phyloP scores from a whole-genome alignment of 495 filamentous ascomycete genomes.

The Thermothielavioides terrestris region DNA sequence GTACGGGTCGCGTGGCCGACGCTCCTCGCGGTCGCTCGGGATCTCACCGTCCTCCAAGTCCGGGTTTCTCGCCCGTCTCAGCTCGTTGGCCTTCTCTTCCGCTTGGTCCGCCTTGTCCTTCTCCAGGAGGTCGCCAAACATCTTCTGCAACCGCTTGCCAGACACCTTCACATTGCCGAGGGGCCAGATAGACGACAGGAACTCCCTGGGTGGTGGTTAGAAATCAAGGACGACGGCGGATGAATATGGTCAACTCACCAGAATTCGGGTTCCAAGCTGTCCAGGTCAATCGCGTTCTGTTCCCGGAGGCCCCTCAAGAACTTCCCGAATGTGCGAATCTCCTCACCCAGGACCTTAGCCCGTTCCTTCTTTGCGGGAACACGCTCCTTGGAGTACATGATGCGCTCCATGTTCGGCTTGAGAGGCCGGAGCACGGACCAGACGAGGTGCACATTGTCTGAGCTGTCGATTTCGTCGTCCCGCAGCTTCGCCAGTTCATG shows the following conservation, averaged over 20 bases:
- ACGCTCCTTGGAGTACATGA: constrained; percentile 35
- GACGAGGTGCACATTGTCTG: constrained; percentile 31
- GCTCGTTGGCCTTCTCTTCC: constrained; percentile 14
- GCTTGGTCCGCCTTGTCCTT: constrained; percentile 21
- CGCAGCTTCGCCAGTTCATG: constrained; percentile 24
- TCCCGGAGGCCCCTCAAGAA: constrained; percentile 33
- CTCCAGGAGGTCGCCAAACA: constrained; percentile 37
- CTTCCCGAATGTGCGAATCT: constrained; percentile 39
- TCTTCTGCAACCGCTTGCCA: constrained; percentile 35
- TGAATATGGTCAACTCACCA: constrained; percentile 29
- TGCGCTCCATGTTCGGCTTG: constrained; percentile 34
- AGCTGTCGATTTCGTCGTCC: constrained; percentile 26
- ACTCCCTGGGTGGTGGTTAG: constrained; percentile 26
- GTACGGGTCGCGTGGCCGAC: constrained; percentile 28
- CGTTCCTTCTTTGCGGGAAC: constrained; percentile 37
- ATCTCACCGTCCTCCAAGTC: constrained; percentile 31
- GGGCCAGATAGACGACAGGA: constrained; percentile 35
- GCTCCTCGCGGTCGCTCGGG: constrained; percentile 27
- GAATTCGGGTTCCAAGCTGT: constrained; percentile 37
- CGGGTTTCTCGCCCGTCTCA: constrained; percentile 13
- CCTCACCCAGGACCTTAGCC: constrained; percentile 38
- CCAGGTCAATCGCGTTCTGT: constrained; percentile 28
- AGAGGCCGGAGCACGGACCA: constrained; percentile 38
- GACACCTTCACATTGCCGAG: constrained; percentile 31
- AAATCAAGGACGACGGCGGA: not conserved